Base-by-base conservation (phyloP, 2,329 filamentous ascomycete species). In the Alternaria hordeiaustralica region DNA sequence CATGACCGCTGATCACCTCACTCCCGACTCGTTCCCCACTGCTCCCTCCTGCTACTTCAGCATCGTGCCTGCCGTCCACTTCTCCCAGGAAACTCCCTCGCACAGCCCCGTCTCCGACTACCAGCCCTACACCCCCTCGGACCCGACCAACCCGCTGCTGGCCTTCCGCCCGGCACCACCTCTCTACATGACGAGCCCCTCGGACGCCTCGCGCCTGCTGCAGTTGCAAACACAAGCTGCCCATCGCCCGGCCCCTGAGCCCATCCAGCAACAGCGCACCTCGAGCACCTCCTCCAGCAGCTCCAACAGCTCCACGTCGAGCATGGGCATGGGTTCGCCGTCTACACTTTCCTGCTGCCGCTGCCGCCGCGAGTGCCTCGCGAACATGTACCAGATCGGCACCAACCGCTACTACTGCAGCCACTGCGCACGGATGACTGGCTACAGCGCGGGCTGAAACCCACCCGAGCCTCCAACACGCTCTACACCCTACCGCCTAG, bases 341-440 rank as follows among this genome's bases (percentile, higher is more conserved):
- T 68, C 70, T 0, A 65, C 62, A 1, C 63, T 75, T 15, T 76
- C 72, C 54, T 80, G 77, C 68, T 75, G 71, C 28, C 76, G 78
- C n/a, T 80, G 78, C 64, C 77, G 76, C 43, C 75, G 77, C 49
- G 71, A 72, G 43, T 75, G 70, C 23, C 66, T 69, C 33, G 64
- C 69, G 15, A 67, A 71, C 64, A 80, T 81, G 77, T 72, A 80
- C 66, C 71, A 75, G 25, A 79, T 78, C 60, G 78, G 78, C 57
- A 76, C 77, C 58, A 81, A 81, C 64, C 71, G 76, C 30, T 81
- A 80, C 71, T 82, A 82, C 70, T 82, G 80, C 70, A 71, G 58
- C 50, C 80, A 80, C 66, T 82, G 80, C 62, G 79, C 80, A 56
- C 72, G 64, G 57, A 78, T 82, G 71, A 76, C 77, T 5, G 80